Base-by-base conservation (phyloP, 768 basidiomycete genomes). In the Agrocybe praecox region DNA sequence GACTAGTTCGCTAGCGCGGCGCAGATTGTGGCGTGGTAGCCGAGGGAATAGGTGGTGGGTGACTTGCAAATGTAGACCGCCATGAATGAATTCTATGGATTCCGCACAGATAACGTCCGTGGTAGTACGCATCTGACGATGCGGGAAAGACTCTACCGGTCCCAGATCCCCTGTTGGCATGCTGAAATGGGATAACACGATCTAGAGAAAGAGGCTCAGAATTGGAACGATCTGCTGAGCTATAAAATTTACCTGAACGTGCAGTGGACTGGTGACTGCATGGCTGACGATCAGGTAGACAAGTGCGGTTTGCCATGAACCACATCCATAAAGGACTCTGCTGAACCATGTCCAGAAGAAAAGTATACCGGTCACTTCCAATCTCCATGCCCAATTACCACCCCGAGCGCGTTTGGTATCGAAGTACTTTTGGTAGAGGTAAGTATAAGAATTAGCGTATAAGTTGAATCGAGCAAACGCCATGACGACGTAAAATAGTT, bases 41-140 rank as follows among this genome's bases (percentile, higher is more conserved):
- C 97, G 88, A 18, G 97, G 97, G 77, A 98, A 98, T 56, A 98
- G 82, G 71, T 98, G 96, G 65, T 99, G 97, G 2, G 96, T 94
- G 43, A 98, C 93, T 72, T 99, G 97, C 12, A 98, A 85, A 64
- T 99, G 94, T 18, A 99, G 83, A n/a, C 97, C 97, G 11, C 97
- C 97, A 66, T 99, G 97, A 32, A 99, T 74, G 67, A 95, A 98
- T 50, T 83, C 91, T 63, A 98, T 80, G 29, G 85, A 84, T 1
- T 88, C 80, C 2, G 87, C 84, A 73, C 97, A 98, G 58, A 92
- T 84, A 42, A 99, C 94, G 71, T 99, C 97, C 45, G 92, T 90
- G 0, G 97, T 98, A n/a, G 97, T 99, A 47, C 97, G 90, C 65
- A 99, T 76, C 71, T 99, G 97, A 15, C 97, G 88, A 63, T 93